These are phyloP conservation scores for Lepraria neglecta DNA, from an alignment of 495 filamentous ascomycete genomes.

Conservation along the genomic window DNA sequence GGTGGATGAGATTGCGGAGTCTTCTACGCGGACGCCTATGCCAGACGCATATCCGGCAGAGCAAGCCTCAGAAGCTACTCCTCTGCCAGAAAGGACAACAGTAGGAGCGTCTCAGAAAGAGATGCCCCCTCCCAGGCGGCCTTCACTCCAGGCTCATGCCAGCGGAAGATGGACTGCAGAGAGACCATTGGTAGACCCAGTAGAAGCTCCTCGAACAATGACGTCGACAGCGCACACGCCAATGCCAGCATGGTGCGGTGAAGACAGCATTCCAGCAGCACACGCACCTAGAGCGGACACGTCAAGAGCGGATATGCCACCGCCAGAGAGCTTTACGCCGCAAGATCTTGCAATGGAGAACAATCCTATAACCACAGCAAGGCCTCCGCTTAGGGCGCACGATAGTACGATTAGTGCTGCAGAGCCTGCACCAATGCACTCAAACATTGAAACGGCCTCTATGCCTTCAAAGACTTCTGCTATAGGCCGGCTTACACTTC, in stretches of 20 bases:
- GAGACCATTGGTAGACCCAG: background rate
- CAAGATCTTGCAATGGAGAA: conserved; percentile 7
- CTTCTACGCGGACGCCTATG: background rate
- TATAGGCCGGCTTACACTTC: background rate
- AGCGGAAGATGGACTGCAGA: background rate
- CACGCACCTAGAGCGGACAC: background rate
- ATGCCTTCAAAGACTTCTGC: background rate
- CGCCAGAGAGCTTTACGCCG: background rate
- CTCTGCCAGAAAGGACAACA: background rate
- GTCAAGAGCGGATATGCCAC: background rate
- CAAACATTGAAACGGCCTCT: background rate
- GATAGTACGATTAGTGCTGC: background rate
- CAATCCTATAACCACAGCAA: background rate
- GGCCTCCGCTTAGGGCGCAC: background rate
- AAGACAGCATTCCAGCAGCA: background rate
- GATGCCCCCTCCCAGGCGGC: background rate
- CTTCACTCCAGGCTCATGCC: background rate
- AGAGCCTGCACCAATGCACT: background rate
- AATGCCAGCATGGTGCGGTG: too few relatives aligned
- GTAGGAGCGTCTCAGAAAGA: background rate
- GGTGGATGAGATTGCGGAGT: background rate
- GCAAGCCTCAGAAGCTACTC: background rate
- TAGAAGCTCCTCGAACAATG: too few relatives aligned
- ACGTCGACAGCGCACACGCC: too few relatives aligned
- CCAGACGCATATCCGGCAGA: background rate